Conservation (phyloP, 2,329 filamentous ascomycete species). For the Alternaria sp. region DNA sequence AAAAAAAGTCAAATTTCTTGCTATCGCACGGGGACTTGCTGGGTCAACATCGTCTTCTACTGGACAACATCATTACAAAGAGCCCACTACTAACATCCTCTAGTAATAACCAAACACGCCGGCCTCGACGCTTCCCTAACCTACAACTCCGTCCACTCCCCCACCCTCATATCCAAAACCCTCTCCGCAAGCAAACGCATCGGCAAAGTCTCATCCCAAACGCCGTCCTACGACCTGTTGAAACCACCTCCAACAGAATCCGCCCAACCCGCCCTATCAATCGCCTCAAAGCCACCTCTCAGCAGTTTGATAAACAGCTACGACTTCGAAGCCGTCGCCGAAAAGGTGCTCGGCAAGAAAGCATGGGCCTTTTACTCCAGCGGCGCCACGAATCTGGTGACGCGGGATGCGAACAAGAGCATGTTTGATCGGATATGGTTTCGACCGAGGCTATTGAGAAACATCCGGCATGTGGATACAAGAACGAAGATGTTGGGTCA, state of each 20-base stretch:
- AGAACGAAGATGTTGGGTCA: conserved; percentile 27
- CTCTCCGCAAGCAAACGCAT: conserved; percentile 41
- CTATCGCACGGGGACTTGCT: too few relatives aligned
- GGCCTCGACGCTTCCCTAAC: conserved; percentile 38
- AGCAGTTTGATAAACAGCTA: conserved; percentile 49
- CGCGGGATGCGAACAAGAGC: conserved; percentile 51
- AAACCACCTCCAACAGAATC: not conserved
- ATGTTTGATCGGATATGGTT: conserved; percentile 56
- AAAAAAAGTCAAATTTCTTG: too few relatives aligned
- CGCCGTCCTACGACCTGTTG: not conserved
- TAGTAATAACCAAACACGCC: conserved; percentile 28
- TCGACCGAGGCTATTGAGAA: conserved; percentile 54
- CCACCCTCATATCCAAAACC: conserved; percentile 42
- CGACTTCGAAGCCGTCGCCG: conserved; percentile 53
- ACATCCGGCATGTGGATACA: conserved; percentile 38
- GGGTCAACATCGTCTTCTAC: too few relatives aligned
- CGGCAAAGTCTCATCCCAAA: not conserved
- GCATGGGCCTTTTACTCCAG: conserved; percentile 57
- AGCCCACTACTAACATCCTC: not conserved
- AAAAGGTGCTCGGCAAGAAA: conserved; percentile 45
- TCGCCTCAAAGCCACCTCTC: conserved; percentile 45
- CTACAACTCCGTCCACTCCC: conserved; percentile 59
- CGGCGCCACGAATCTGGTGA: conserved; percentile 58
- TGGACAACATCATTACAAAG: too few relatives aligned
- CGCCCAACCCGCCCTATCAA: not conserved